A percentile compares a stretch with the other conserved stretches of the same genome.
Evolutionary conservation across 306 rosid genomes (phyloP).

Genomic region (Sicyos baderoa): DNA sequence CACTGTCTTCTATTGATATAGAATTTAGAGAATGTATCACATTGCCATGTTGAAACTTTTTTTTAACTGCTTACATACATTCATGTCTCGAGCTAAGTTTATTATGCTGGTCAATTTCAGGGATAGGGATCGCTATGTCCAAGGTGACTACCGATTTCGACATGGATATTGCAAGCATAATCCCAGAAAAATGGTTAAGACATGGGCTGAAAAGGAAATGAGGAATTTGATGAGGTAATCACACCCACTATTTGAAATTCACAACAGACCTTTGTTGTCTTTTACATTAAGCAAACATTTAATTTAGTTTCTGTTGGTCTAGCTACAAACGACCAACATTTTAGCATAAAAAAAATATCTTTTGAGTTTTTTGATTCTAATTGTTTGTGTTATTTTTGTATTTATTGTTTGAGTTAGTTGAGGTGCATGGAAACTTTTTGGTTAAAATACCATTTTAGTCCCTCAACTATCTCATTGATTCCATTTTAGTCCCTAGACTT

Average conservation of each 20-base stretch:
- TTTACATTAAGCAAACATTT: neutral
- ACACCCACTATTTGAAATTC: neutral
- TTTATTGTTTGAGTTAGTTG: neutral
- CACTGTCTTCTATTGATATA: neutral
- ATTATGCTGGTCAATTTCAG: slow-evolving; percentile 35
- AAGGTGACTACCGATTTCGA: slow-evolving; percentile 85
- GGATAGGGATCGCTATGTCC: slow-evolving; percentile 89
- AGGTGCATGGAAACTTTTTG: neutral
- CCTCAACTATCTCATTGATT: too few species aligned
- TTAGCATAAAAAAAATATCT: neutral
- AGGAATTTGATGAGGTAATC: slow-evolving; percentile 76
- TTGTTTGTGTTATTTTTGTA: neutral
- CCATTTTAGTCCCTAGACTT: too few species aligned
- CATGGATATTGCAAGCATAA: slow-evolving; percentile 79
- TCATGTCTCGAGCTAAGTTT: slow-evolving; percentile 17
- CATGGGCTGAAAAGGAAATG: slow-evolving; percentile 98
- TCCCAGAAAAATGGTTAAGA: slow-evolving; percentile 94
- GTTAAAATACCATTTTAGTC: too few species aligned
- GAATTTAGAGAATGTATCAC: neutral
- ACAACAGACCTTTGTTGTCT: neutral
- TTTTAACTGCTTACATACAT: slow-evolving; percentile 5
- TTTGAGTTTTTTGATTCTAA: neutral
- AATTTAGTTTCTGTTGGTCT: neutral
- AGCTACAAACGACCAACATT: neutral
- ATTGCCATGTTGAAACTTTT: neutral